Evolutionary conservation across 1,284 basidiomycete species (phyloP).

Genomic region (Rhodotorula sp.): DNA sequence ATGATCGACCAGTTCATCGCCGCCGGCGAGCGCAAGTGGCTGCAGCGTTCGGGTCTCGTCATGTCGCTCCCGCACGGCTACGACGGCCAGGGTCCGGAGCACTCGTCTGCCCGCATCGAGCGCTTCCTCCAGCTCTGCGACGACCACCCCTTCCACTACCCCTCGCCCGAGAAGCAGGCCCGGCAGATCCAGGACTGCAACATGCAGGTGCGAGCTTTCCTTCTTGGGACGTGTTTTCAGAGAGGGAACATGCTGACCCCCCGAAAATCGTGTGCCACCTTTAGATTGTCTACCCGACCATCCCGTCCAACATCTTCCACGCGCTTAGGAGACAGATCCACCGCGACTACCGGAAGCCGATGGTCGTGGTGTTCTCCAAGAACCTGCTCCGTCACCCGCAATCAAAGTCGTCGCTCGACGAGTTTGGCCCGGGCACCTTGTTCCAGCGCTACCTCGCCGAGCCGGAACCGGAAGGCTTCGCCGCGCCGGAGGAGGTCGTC

Average conservation of each 20-base stretch:
- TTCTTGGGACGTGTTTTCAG: conserved; percentile 51
- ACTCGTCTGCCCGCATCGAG: conserved; percentile 94
- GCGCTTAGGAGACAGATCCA: conserved; percentile 91
- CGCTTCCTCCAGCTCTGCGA: conserved; percentile 97
- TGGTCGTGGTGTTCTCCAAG: conserved; percentile 96
- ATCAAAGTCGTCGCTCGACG: conserved; percentile 80
- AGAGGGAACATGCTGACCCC: conserved; percentile 49
- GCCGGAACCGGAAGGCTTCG: conserved; percentile 67
- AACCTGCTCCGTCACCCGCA: conserved; percentile 87
- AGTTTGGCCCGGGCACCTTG: conserved; percentile 85
- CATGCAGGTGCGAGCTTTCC: conserved; percentile 76
- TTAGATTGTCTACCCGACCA: neutral
- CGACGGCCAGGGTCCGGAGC: conserved; percentile 98
- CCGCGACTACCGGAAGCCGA: conserved; percentile 95
- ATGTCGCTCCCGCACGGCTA: conserved; percentile 94
- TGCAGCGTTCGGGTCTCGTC: conserved; percentile 91
- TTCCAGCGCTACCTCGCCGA: conserved; percentile 96
- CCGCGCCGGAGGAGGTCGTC: conserved; percentile 79
- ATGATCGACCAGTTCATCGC: conserved; percentile 99
- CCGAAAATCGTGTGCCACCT: neutral
- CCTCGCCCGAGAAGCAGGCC: conserved; percentile 82
- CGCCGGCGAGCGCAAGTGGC: conserved; percentile 96
- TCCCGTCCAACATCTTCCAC: conserved; percentile 56
- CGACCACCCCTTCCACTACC: conserved; percentile 92
- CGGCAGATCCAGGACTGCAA: conserved; percentile 99